Evolutionary conservation across 805 yeast genomes (phyloP), one percentile per base, ranked within the genome.

Genomic region (Yarrowia divulgata): DNA sequence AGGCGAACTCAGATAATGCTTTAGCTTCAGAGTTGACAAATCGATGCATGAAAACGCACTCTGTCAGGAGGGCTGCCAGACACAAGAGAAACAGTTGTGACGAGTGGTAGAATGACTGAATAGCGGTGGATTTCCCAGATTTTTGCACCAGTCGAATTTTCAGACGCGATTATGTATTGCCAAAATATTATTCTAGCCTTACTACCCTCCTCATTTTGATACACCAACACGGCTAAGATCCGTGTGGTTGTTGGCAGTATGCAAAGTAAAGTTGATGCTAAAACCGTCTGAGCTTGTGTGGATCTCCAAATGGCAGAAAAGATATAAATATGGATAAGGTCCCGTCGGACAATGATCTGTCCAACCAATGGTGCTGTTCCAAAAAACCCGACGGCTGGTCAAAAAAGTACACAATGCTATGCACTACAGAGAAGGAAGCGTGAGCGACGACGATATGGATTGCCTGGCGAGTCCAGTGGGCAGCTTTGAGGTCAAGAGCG

Each of bases 391-490:
- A 16, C 45, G 13, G 45, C 45, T 54, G 60, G 60, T 54, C 45
- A 54, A 39, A 39, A 54, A 54, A 39, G 60, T 54, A 14, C 60
- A 54, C 60, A 54, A 54, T 54, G 60, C 60, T 13, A 39, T 54
- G 18, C 60, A 54, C 18, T 19, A 14, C 35, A 45, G 60, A 54
- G 60, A 54, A 18, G n/a, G 14, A 45, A 54, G 45, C 42, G n/a
- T 52, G 57, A 50, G 40, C 58, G 58, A 54, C 16, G 60, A 54
- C 45, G 60, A 54, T 1, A 19, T 54, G 7, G 57, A 52, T 8
- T 29, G 37, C 9, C 43, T 37, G 32, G 32, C 58, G 13, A 52
- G 18, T 37, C 58, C 58, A 19, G 58, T 52, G 9, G 58, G 43
- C 43, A 34, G 42, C 29, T 52, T 52, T 13, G 42, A 52, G n/a